Base-by-base conservation (phyloP, 2,329 filamentous ascomycete species). In the Fusarium subglutinans region DNA sequence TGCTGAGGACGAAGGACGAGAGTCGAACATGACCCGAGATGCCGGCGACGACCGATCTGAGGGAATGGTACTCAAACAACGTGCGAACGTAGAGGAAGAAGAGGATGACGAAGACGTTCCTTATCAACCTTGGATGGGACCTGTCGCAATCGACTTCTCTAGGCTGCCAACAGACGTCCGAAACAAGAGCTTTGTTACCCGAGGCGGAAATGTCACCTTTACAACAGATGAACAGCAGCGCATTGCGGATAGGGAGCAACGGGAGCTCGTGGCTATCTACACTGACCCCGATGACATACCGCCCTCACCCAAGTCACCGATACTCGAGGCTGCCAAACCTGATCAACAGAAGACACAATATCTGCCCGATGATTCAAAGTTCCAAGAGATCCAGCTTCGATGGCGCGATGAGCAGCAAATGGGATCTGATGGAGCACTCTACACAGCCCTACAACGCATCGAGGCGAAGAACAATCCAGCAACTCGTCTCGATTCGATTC, bases 11-110 rank as follows among this genome's bases (percentile, higher is more conserved):
- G 87, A 91, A 65, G 91, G 90, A 60, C 88, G 92, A 63, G 88
- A 90, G 61, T 86, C 87, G 63, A 92, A 90, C 77, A 91, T 94
- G 87, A 88, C 92, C 45, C 90, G 90, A 55, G 92, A 95, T 80
- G 92, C 92, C 8, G 88, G 89, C 37, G 93, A 95, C 79, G 91
- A 94, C 77, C 90, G 90, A 56, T 91, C 90, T 10, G 93, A 94
- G 78, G 92, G 93, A 55, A 90, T 92, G 85, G 90, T 92, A 75
- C 83, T 91, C 59, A 91, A 90, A 76, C 86, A 87, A 72, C 84
- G 87, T n/a, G 81, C 80, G 26, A 70, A 79, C 51, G 83, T 86
- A 13, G 85, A 86, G 35, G 84, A 86, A 50, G 88, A 90, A 6
- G 88, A 91, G 2, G 88, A 91, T 17, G 89, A 92, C 2, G 88